Base-by-base conservation (phyloP, 352 stramenopile genomes). In the Phytopythium montanum region DNA sequence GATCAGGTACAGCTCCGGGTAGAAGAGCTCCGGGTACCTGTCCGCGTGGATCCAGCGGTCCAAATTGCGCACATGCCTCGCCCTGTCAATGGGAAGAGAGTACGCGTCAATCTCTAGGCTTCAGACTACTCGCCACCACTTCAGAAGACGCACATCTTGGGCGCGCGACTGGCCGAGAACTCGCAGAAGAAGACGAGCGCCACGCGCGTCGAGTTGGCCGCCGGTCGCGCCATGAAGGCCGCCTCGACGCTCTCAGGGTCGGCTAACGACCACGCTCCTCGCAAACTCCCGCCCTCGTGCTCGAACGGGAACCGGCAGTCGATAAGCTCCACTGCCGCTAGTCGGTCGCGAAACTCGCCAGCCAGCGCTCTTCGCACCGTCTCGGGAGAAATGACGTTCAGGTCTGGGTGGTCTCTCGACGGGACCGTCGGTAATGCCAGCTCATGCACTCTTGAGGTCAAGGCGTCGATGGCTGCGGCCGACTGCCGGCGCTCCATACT, bases 171-270 rank as follows among this genome's bases (percentile, higher is more conserved):
- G n/a, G 73, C 72, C 1, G 77, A 88, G 41, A 87, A 90, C 62
- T 90, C 77, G 53, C 80, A 90, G 54, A 81, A 87, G 57, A 89
- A 90, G 28, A 90, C 72, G 3, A 90, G 62, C 25, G 75, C 77
- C 12, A 59, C 80, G 25, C 67, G 74, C 19, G 52, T 70, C 16
- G 46, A 72, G n/a, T 78, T 49, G 18, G 55, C 39, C 3, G 59
- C 39, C 3, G 66, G 49, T 16, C 60, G 54, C 16, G 49, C 57
- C 50, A 90, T 73, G 31, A 87, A 80, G 26, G 56, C 28, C 18
- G 68, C 23, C 49, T 88, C 75, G 42, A 87, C 79, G 5, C 38
- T 60, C 10, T 70, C 66, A 1, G 80, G 76, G 29, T 84, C 68
- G 55, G 58, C 71, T 26, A 87, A 59, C 12, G 65, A 85, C 18